These are phyloP conservation scores for Schizothecium vesticola DNA, from an alignment of 495 filamentous ascomycete genomes.

Conservation along the genomic window DNA sequence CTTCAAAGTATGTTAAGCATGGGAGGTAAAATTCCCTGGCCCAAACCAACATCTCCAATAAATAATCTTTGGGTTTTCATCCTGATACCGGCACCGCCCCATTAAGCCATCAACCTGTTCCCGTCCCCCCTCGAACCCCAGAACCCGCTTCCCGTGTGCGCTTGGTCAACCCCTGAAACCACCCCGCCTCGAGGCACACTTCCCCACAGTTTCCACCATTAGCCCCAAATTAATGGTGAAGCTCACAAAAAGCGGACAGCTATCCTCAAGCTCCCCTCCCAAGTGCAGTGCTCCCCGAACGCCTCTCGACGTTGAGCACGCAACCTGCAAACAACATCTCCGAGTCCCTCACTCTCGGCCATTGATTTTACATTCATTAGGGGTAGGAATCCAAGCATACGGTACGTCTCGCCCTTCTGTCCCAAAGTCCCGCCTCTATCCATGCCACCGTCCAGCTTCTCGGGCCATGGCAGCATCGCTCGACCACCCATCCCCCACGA, in stretches of 20 bases:
- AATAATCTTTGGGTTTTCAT: background rate
- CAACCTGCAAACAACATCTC: background rate
- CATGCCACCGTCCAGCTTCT: background rate
- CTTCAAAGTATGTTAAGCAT: too few relatives aligned
- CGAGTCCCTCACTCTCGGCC: background rate
- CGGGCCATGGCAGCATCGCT: background rate
- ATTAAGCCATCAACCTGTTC: background rate
- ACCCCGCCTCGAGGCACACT: conserved; percentile 3
- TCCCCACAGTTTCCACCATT: background rate
- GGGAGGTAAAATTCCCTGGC: too few relatives aligned
- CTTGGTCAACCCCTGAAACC: conserved; percentile 15
- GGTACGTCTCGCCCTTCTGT: background rate
- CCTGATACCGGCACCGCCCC: too few relatives aligned
- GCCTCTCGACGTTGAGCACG: background rate
- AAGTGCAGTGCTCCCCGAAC: background rate
- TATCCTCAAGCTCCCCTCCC: background rate
- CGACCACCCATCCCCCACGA: too few relatives aligned
- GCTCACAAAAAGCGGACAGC: conserved; percentile 25
- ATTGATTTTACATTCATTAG: background rate
- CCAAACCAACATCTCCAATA: background rate
- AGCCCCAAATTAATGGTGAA: conserved; percentile 8
- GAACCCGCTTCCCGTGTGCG: background rate
- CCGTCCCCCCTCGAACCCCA: background rate
- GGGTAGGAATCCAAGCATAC: background rate
- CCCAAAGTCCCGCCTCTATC: background rate